These are phyloP conservation scores for Trichoderma atrobrunneum DNA, from an alignment of 2,329 filamentous ascomycete species.

Conservation along the genomic window DNA sequence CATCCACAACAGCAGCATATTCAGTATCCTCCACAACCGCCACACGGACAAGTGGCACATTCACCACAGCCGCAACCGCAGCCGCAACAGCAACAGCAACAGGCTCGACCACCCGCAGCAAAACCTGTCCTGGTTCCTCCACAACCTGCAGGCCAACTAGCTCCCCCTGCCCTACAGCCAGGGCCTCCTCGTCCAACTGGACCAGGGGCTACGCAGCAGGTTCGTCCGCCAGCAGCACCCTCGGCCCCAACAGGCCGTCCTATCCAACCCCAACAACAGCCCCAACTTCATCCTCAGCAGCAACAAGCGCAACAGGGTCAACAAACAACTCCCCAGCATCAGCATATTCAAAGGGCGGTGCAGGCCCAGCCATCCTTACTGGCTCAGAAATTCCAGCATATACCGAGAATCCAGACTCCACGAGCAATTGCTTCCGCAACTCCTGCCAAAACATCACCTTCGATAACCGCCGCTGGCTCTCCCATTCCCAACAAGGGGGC, in stretches of 20 bases:
- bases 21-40: slow-evolving; percentile 23
- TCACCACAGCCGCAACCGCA: slow-evolving; percentile 20
- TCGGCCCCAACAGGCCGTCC: slow-evolving; percentile 36
- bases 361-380: slow-evolving; percentile 4
- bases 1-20: slow-evolving; percentile 23
- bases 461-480: slow-evolving; percentile 27
- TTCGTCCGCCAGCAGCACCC: slow-evolving; percentile 33
- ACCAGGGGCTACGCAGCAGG: slow-evolving; percentile 27
- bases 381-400: slow-evolving; percentile 21
- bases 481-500: slow-evolving; percentile 18
- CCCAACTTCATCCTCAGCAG: slow-evolving; percentile 22
- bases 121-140: slow-evolving; percentile 36
- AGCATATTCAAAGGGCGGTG: slow-evolving; percentile 12
- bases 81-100: slow-evolving; percentile 19
- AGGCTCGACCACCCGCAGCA: slow-evolving; percentile 25
- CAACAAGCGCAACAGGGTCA: slow-evolving; percentile 14
- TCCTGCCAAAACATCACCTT: slow-evolving; percentile 25
- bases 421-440: slow-evolving; percentile 35
- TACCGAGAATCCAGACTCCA: slow-evolving; percentile 21
- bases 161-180: slow-evolving; percentile 34
- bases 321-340: background rate
- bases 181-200: slow-evolving; percentile 30
- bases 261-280: slow-evolving; percentile 31
- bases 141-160: slow-evolving; percentile 36
- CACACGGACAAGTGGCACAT: slow-evolving; percentile 21